phyloP scores from a whole-genome alignment of 2,329 filamentous ascomycete genomes.

The Fusarium begoniae region DNA sequence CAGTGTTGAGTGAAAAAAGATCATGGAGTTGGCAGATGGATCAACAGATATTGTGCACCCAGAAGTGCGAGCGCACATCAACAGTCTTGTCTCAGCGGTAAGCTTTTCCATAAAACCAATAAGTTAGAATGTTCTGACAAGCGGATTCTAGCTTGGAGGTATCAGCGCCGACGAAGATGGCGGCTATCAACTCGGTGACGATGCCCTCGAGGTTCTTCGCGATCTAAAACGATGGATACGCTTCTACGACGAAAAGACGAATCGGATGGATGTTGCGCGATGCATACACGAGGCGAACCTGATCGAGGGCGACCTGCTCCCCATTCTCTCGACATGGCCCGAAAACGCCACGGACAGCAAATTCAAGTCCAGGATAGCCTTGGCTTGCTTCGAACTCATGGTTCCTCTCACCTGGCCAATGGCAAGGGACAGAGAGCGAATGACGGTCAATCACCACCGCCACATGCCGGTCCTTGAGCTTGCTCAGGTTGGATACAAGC shows the following conservation, averaged over 20 bases:
- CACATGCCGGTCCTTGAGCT: constrained; percentile 91
- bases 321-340: constrained; percentile 86
- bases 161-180: constrained; percentile 81
- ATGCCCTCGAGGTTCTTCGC: constrained; percentile 88
- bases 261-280: constrained; percentile 93
- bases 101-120: constrained; percentile 47
- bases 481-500: constrained; percentile 89
- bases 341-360: constrained; percentile 77
- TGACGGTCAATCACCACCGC: constrained; percentile 92
- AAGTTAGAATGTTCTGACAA: constrained; percentile 26
- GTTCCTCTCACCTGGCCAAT: constrained; percentile 95
- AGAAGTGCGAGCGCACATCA: constrained; percentile 91
- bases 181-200: constrained; percentile 89
- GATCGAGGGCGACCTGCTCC: constrained; percentile 87
- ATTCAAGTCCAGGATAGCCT: constrained; percentile 79
- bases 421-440: constrained; percentile 78
- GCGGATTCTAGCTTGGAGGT: constrained; percentile 77
- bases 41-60: constrained; percentile 78
- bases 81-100: constrained; percentile 92
- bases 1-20: constrained; percentile 10
- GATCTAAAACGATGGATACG: constrained; percentile 96
- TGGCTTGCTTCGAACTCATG: constrained; percentile 89
- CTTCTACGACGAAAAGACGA: constrained; percentile 91
- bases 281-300: constrained; percentile 92
- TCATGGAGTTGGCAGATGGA: constrained; percentile 65